Conservation (phyloP, 164 flowering plant species). For the Aristolochia californica region DNA sequence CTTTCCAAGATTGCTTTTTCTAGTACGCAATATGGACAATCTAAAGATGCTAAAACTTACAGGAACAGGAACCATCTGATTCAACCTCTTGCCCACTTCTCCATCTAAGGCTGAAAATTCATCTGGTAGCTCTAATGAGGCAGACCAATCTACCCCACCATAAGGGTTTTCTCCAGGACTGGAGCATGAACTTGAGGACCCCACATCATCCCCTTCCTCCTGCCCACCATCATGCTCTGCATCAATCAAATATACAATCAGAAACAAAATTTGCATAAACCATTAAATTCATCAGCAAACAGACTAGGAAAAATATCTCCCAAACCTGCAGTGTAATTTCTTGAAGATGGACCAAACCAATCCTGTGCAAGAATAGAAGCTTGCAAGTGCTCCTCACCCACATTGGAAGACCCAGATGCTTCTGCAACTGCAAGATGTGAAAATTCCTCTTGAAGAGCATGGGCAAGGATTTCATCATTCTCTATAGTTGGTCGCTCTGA, state of each 20-base stretch:
- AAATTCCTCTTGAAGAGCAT: conserved; percentile 64
- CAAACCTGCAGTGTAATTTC: conserved; percentile 30
- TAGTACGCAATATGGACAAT: no score
- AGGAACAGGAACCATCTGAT: conserved; percentile 69
- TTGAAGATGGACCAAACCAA: conserved; percentile 38
- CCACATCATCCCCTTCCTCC: conserved; percentile 37
- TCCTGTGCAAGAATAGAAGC: conserved; percentile 37
- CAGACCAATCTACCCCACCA: conserved; percentile 46
- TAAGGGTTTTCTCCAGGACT: conserved; percentile 43
- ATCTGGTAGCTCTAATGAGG: conserved; percentile 44
- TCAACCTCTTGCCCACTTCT: conserved; percentile 69
- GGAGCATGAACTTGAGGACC: conserved; percentile 46
- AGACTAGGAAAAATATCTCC: not conserved
- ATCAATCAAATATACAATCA: not conserved
- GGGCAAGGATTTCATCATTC: conserved; percentile 57
- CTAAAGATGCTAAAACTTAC: conserved; percentile 31
- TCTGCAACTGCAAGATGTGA: conserved; percentile 58
- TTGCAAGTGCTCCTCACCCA: conserved; percentile 32
- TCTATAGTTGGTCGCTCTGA: conserved; percentile 25
- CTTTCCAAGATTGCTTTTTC: no score
- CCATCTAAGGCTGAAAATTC: conserved; percentile 49
- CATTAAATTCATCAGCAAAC: no score
- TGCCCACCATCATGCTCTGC: conserved; percentile 36
- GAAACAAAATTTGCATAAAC: not conserved
- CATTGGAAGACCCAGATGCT: conserved; percentile 31